Conservation (phyloP, 2,329 filamentous ascomycete genomes). For the Colletotrichum incanum region DNA sequence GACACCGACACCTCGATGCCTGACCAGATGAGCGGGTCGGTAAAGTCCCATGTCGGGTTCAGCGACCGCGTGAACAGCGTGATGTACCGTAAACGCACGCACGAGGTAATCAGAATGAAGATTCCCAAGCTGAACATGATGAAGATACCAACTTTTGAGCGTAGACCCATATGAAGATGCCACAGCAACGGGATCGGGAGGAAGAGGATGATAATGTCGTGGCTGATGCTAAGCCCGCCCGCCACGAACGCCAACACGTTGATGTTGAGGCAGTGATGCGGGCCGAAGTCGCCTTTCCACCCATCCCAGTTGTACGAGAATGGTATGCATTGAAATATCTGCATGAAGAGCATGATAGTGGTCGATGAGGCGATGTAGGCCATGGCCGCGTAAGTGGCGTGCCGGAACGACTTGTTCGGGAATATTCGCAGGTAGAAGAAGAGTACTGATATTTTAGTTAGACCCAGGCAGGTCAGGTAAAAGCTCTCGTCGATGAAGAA, state of each 20-base stretch:
- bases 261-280: slow-evolving; percentile 52
- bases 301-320: slow-evolving; percentile 52
- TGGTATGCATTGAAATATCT: slow-evolving; percentile 56
- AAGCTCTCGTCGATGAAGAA: slow-evolving; percentile 51
- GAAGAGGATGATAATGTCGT: slow-evolving; percentile 54
- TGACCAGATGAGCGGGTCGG: slow-evolving; percentile 59
- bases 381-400: slow-evolving; percentile 46
- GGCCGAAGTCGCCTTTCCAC: slow-evolving; percentile 50
- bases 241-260: slow-evolving; percentile 51
- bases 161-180: slow-evolving; percentile 49
- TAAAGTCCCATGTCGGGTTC: slow-evolving; percentile 61
- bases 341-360: slow-evolving; percentile 50
- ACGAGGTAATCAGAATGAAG: slow-evolving; percentile 55
- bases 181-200: slow-evolving; percentile 54
- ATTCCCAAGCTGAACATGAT: slow-evolving; percentile 57
- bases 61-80: slow-evolving; percentile 51
- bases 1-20: slow-evolving; percentile 59
- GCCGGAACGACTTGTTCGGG: slow-evolving; percentile 49
- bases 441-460: slow-evolving; percentile 53
- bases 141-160: slow-evolving; percentile 49
- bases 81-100: slow-evolving; percentile 54
- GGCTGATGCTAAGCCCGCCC: slow-evolving; percentile 52
- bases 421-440: slow-evolving; percentile 55
- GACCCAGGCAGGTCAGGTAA: slow-evolving; percentile 51
- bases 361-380: slow-evolving; percentile 48